Base-by-base conservation (phyloP, 1,284 basidiomycete genomes). In the Apiotrichum brassicae region DNA sequence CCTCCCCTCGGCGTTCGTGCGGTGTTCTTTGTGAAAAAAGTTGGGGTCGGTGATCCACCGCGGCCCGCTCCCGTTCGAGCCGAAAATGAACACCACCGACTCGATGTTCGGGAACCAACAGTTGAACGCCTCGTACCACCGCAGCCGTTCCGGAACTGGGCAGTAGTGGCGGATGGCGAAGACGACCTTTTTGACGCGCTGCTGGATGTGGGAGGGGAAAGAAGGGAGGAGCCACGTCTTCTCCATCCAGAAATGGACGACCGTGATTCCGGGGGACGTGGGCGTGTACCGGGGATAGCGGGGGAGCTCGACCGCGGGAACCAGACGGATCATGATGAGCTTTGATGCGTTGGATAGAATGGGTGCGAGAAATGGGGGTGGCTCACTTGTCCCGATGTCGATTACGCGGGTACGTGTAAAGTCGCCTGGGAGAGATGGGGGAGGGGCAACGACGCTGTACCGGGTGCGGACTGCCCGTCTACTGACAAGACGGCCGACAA, bases 171-270 rank as follows among this genome's bases (percentile, higher is more conserved):
- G 39, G 39, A 40, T 23, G 8, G 39, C 20, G 25, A 40, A 40
- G 16, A 40, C 39, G 39, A 40, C 39, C 25, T 40, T 40, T 14
- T 24, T 40, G 25, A 40, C 16, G n/a, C 39, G 39, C n/a, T 19
- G 13, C 39, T 40, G 39, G 39, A 40, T 3, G 7, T 24, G 6
- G 24, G 24, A 3, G 6, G 25, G 25, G 25, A 40, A 19, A 6
- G 25, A 2, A 2, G 39, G 39, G 11, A 40, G 25, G 25, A 40
- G 39, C 24, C 25, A 40, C 7, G 39, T 40, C 16, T 18, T 14
- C 25, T 40, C 39, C 39, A 40, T 40, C 39, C 39, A 40, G 25
- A 40, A 40, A 18, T 40, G 39, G 16, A 40, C 39, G n/a, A 40
- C 18, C 6, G 38, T 40, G 11, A 40, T 9, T 8, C 38, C 38